phyloP scores from a whole-genome alignment of 2,329 filamentous ascomycete species.

The Sclerotinia borealis region DNA sequence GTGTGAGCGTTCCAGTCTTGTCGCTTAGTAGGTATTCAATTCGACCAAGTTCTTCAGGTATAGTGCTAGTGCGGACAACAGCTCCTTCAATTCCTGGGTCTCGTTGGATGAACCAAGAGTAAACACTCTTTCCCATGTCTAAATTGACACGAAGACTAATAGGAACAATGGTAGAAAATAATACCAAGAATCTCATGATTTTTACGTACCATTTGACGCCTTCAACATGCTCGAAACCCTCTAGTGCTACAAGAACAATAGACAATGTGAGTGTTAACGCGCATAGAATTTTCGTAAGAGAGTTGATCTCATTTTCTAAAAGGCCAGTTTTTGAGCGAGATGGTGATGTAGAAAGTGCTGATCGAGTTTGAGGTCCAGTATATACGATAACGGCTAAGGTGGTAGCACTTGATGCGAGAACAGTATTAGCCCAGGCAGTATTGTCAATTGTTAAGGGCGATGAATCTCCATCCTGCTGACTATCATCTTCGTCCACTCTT shows the following conservation, averaged over 20 bases:
- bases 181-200: slow-evolving; percentile 94
- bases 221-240: slow-evolving; percentile 67
- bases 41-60: slow-evolving; percentile 89
- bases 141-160: slow-evolving; percentile 95
- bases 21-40: slow-evolving; percentile 96
- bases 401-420: slow-evolving; percentile 86
- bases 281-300: slow-evolving; percentile 91
- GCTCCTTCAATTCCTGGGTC: slow-evolving; percentile 87
- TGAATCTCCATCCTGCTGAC: slow-evolving; percentile 43
- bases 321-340: slow-evolving; percentile 92
- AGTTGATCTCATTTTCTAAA: slow-evolving; percentile 94
- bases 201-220: slow-evolving; percentile 84
- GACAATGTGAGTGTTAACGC: slow-evolving; percentile 81
- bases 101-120: slow-evolving; percentile 90
- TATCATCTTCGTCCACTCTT: slow-evolving; percentile 19
- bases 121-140: slow-evolving; percentile 94
- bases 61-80: slow-evolving; percentile 92
- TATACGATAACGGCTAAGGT: slow-evolving; percentile 90
- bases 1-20: slow-evolving; percentile 95
- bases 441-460: slow-evolving; percentile 87
- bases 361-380: slow-evolving; percentile 88
- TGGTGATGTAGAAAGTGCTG: slow-evolving; percentile 84
- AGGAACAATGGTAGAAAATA: slow-evolving; percentile 98
- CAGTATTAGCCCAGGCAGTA: slow-evolving; percentile 97
- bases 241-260: slow-evolving; percentile 77